Evolutionary conservation across 176 grass and related monocot genomes (phyloP), one percentile per base, ranked within the genome.

Genomic region (Aechmea fasciata): DNA sequence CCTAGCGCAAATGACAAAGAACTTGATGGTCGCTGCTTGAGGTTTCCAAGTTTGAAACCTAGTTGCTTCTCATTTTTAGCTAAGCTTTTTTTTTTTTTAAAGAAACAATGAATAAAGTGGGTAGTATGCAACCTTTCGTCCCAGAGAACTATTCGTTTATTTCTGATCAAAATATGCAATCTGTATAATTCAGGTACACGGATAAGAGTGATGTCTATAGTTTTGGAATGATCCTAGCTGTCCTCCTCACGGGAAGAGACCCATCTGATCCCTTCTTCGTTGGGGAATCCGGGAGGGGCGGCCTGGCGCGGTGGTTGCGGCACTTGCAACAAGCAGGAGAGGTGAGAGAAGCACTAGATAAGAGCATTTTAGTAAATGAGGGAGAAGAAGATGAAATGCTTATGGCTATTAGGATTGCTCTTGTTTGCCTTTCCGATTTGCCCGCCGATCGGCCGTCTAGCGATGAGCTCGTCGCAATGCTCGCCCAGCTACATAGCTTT

Each of bases 201-300:
- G 95, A 99, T 63, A 99, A 99, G 84, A 94, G 90, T 50, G 95
- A 99, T 75, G 71, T 99, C 1, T 99, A 94, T 47, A 83, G 87
- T 65, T 92, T 99, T 47, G 95, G 95, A 57, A 75, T 99, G 79
- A 84, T 94, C 13, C 85, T 99, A 3, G 89, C 75, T 0, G 67
- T 99, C 53, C 49, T 99, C 50, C 75, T 99, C 50, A 88, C 87
- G 3, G 90, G 95, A 55, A 91, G 76, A 74, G 90, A 99, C 69
- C 95, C 87, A 23, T 23, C 82, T 5, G 84, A 99, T 66, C 65
- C 71, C 24, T 86, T 99, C 68, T 99, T 90, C 77, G 74, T 80
- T 0, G 87, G 82, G 29, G 95, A 99, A 53, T 62, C 73, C 3
- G 87, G 84, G 53, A 68, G 67, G 23, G 82, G 80, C 24, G 74